A percentile compares a stretch with the other conserved stretches of the same genome.
Conservation (phyloP, 495 filamentous ascomycete genomes). For the Penicillium crystallinum region DNA sequence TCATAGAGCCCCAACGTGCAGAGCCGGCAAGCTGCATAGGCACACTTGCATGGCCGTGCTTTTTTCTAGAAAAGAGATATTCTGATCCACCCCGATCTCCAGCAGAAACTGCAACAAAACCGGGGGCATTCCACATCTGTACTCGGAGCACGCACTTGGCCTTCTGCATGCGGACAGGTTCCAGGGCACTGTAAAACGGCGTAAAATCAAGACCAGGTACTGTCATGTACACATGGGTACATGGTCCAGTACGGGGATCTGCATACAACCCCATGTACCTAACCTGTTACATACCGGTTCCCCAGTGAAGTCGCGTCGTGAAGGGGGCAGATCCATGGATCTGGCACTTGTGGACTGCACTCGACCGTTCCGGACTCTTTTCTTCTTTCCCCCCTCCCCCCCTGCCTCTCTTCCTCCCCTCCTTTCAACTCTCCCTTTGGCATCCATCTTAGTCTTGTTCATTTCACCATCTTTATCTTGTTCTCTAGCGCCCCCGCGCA, state of each 20-base stretch:
- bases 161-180: constrained; percentile 27
- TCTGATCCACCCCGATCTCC: constrained; percentile 6
- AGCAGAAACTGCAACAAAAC: constrained; percentile 5
- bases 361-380: constrained; percentile 30
- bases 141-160: constrained; percentile 25
- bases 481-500: background rate
- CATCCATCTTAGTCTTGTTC: constrained; percentile 9
- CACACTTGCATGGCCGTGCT: constrained; percentile 9
- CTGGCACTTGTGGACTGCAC: constrained; percentile 23
- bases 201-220: constrained; percentile 12
- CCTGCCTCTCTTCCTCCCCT: constrained; percentile 13
- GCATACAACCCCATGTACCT: constrained; percentile 1
- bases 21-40: constrained; percentile 12
- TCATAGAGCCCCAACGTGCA: background rate
- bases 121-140: constrained; percentile 16
- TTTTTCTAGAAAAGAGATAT: constrained; percentile 13
- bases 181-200: constrained; percentile 11
- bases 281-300: constrained; percentile 14
- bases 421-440: constrained; percentile 8
- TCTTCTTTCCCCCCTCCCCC: constrained; percentile 19
- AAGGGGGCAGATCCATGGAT: constrained; percentile 30
- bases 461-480: constrained; percentile 20
- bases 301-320: constrained; percentile 25
- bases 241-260: background rate
- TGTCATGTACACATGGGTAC: constrained; percentile 15